Base-by-base conservation (phyloP, 2,329 filamentous ascomycete species). In the Neonectria punicea region DNA sequence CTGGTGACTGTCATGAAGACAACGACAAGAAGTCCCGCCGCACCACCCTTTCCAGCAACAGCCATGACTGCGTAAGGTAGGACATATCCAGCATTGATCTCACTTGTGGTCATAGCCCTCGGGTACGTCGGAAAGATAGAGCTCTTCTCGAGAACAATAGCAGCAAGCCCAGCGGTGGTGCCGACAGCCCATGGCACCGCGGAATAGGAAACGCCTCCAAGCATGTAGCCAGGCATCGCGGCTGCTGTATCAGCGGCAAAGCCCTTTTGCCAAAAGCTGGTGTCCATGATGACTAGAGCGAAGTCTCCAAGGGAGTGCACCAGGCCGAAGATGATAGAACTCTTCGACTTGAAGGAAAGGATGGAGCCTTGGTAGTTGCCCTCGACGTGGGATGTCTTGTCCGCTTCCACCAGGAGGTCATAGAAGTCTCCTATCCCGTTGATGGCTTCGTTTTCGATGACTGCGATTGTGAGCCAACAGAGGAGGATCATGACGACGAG, bases 1-100 rank as follows among this genome's bases (percentile, higher is more conserved):
- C 88, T 92, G 1, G 93, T 95, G 28, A 96, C 92, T 16, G 93
- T 93, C 91, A 96, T 94, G 82, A 96, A 95, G 50, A 95, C 87
- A 57, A 96, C 87, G 2, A 97, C 81, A 1, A 95, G 84, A 0
- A 92, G 92, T 0, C 88, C 92, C 3, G 89, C 88, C 0, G 92
- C 93, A 54, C 93, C 93, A 4, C 92, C 92, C 69, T 89, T 89
- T 0, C 93, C 93, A 5, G 96, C 85, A 5, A 97, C 80, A 1
- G 92, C 91, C 13, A 94, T 91, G 0, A 93, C 91, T 1, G 92
- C 92, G 58, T 93, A 92, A 0, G 93, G 93, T 1, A 96, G 84
- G 1, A 94, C 93, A 3, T 96, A 83, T 1, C 93, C 93, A 5
- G 92, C 92, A 1, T 87, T 89, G 1, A 96, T 91, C 68, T 95